phyloP scores from a whole-genome alignment of 257 asterid genomes.

The Eucommia ulmoides region DNA sequence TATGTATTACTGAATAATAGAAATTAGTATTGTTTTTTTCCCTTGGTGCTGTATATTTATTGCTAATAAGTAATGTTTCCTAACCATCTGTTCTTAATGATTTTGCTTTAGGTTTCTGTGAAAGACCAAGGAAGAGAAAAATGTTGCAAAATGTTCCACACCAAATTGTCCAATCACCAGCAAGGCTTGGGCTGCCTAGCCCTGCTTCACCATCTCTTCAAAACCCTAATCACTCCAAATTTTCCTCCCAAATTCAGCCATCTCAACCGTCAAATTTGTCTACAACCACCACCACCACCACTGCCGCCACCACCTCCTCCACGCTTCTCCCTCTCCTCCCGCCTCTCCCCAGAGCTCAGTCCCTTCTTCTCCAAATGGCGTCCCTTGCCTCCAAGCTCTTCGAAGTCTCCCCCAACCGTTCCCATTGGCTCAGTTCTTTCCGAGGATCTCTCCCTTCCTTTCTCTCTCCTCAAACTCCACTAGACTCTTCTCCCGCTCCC shows the following conservation, averaged over 20 bases:
- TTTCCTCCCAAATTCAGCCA: conserved; percentile 37
- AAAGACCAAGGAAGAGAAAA: conserved; percentile 5
- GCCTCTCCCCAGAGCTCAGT: conserved; percentile 81
- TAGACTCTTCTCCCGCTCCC: conserved; percentile 32
- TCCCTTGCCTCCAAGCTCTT: conserved; percentile 69
- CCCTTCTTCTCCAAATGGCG: conserved; percentile 79
- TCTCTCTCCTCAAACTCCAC: conserved; percentile 35
- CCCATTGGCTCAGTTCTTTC: conserved; percentile 69
- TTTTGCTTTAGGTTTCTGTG: conserved; percentile 10
- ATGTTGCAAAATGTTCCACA: conserved; percentile 70
- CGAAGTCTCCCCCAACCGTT: conserved; percentile 70
- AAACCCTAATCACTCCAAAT: conserved; percentile 50
- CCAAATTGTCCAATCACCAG: conserved; percentile 87
- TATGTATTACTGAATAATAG: too few species aligned
- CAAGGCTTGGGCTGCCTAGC: conserved; percentile 76
- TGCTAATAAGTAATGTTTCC: too few species aligned
- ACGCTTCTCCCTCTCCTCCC: conserved; percentile 85
- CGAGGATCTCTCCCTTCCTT: conserved; percentile 73
- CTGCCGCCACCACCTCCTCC: conserved; percentile 45
- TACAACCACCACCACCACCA: conserved; percentile 41
- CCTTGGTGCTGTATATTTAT: too few species aligned
- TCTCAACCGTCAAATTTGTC: conserved; percentile 31
- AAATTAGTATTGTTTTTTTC: too few species aligned
- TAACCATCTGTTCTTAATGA: conserved; percentile 2
- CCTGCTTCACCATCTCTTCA: conserved; percentile 84